Percentiles rank a stretch among this genome's conserved stretches.
phyloP scores from a whole-genome alignment of 768 basidiomycete genomes.

The Lepiota brunneoincarnata region DNA sequence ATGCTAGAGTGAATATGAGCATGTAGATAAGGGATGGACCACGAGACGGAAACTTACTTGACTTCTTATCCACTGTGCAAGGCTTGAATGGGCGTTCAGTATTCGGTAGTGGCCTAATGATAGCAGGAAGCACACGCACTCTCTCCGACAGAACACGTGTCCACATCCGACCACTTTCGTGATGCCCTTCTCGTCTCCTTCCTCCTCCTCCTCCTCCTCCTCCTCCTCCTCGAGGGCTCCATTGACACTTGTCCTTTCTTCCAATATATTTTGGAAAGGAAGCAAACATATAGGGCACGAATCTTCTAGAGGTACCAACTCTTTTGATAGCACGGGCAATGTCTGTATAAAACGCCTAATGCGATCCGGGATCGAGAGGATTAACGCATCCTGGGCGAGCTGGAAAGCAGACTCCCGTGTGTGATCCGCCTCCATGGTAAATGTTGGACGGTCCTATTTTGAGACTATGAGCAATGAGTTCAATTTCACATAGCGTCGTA shows the following conservation, averaged over 20 bases:
- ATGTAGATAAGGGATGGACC: background rate
- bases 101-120: constrained; percentile 1
- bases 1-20: constrained; percentile 39
- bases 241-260: constrained; percentile 21
- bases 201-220: constrained; percentile 7
- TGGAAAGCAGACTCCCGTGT: constrained; percentile 17
- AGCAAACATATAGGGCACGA: constrained; percentile 66
- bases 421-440: background rate
- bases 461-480: too few relatives aligned
- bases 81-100: constrained; percentile 29
- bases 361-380: constrained; percentile 21
- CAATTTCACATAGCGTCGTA: too few relatives aligned
- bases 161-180: constrained; percentile 60
- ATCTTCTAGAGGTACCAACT: constrained; percentile 45
- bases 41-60: constrained; percentile 34
- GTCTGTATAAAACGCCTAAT: constrained; percentile 38
- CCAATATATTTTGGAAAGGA: constrained; percentile 44
- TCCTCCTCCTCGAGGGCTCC: background rate
- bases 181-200: constrained; percentile 34
- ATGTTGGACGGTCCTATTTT: background rate
- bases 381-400: constrained; percentile 21
- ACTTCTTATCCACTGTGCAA: constrained; percentile 65
- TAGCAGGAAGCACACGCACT: constrained; percentile 34
- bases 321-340: constrained; percentile 40
- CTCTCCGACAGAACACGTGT: constrained; percentile 65